Percentiles rank a stretch among this genome's conserved stretches.
phyloP scores from a whole-genome alignment of 1,139 yeast species.

The Suhomyces choctaworum region DNA sequence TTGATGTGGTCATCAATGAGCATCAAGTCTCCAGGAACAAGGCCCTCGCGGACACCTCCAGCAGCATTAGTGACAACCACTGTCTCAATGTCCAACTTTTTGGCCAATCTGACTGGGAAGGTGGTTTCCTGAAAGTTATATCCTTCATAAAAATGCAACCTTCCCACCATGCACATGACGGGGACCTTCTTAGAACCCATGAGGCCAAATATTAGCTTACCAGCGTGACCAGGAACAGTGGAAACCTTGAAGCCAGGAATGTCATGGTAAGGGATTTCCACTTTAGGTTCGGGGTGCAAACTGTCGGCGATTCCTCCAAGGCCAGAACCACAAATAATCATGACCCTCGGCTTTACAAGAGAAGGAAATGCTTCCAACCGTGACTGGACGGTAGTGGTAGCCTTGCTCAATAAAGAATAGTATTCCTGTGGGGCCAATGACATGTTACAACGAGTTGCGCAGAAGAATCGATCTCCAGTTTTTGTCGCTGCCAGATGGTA shows the following conservation, averaged over 20 bases:
- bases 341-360: conserved; percentile 52
- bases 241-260: conserved; percentile 83
- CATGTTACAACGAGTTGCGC: conserved; percentile 4
- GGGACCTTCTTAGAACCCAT: conserved; percentile 72
- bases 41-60: conserved; percentile 74
- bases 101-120: conserved; percentile 80
- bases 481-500: not conserved
- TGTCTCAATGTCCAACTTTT: conserved; percentile 56
- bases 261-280: conserved; percentile 59
- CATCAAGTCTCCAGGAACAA: conserved; percentile 87
- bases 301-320: conserved; percentile 78
- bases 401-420: conserved; percentile 22
- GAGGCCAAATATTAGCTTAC: conserved; percentile 74
- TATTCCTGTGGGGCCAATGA: conserved; percentile 20
- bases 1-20: conserved; percentile 85
- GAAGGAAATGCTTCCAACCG: conserved; percentile 19
- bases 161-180: conserved; percentile 90
- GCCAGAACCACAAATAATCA: conserved; percentile 94
- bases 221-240: conserved; percentile 90
- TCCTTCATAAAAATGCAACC: conserved; percentile 92
- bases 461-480: too few species aligned
- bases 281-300: conserved; percentile 39
- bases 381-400: conserved; percentile 20
- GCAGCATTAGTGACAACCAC: conserved; percentile 92
- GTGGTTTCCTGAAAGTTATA: conserved; percentile 77